Evolutionary conservation across 805 yeast species (phyloP).

Genomic region (Cyberlindnera americana): DNA sequence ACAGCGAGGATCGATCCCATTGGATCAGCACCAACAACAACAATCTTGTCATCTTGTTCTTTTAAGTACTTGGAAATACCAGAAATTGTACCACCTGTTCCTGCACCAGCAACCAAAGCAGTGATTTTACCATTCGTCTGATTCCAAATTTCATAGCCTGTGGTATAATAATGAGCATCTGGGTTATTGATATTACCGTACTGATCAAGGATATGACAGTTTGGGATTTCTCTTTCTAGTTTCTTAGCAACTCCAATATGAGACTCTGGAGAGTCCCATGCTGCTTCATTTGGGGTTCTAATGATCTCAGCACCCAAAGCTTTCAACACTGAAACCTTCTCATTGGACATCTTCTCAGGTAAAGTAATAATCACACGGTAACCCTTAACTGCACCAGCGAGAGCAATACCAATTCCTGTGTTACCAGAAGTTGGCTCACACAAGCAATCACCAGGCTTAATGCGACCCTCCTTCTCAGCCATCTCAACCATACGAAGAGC

Average conservation of each 20-base stretch:
- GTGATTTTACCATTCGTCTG: constrained; percentile 70
- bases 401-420: constrained; percentile 87
- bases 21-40: constrained; percentile 81
- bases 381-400: constrained; percentile 83
- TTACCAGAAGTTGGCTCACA: constrained; percentile 91
- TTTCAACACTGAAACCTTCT: constrained; percentile 81
- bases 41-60: constrained; percentile 59
- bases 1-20: constrained; percentile 79
- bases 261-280: constrained; percentile 89
- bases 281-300: constrained; percentile 89
- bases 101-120: constrained; percentile 86
- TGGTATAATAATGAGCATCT: constrained; percentile 76
- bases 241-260: constrained; percentile 86
- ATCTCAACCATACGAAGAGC: constrained; percentile 84
- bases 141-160: constrained; percentile 82
- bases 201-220: constrained; percentile 81
- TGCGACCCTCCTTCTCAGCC: constrained; percentile 73
- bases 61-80: constrained; percentile 78
- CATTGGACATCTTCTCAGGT: constrained; percentile 91
- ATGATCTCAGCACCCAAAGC: constrained; percentile 89
- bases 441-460: constrained; percentile 85
- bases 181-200: constrained; percentile 78
- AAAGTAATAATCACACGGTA: constrained; percentile 83
- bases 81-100: constrained; percentile 89
- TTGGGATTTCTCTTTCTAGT: constrained; percentile 78